These are phyloP conservation scores for Closterium sp. DNA, from an alignment of 139 green algal species.

Conservation along the genomic window DNA sequence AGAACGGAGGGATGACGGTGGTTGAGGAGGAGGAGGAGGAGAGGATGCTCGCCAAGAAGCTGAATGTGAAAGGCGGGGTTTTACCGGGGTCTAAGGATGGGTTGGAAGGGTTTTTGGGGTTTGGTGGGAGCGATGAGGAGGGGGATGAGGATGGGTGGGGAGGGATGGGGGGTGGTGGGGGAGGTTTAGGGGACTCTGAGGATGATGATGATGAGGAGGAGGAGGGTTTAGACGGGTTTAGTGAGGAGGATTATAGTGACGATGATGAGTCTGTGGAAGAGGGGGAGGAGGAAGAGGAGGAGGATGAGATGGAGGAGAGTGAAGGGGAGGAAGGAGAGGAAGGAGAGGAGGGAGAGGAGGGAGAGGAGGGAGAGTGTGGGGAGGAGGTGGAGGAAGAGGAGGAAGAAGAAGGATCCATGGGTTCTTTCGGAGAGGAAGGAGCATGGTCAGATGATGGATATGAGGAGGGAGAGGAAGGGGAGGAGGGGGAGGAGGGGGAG, in stretches of 20 bases:
- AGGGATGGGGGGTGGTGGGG: neutral
- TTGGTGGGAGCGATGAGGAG: neutral
- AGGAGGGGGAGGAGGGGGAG: constrained; percentile 11
- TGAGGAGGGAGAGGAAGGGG: constrained; percentile 13
- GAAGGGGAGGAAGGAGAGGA: constrained; percentile 22
- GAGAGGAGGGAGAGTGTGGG: constrained; percentile 11
- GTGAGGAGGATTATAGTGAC: constrained; percentile 3
- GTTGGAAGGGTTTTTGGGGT: constrained; percentile 9
- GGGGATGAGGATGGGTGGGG: neutral
- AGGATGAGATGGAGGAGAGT: neutral
- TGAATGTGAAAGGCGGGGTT: neutral
- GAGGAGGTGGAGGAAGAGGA: constrained; percentile 31
- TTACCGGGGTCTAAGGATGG: neutral
- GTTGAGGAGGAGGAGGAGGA: constrained; percentile 14
- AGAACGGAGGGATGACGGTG: constrained; percentile 6
- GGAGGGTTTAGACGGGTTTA: neutral
- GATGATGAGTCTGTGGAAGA: neutral
- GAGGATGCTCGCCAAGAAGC: neutral
- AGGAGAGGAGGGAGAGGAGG: neutral
- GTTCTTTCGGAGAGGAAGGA: constrained; percentile 9
- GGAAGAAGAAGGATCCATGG: neutral
- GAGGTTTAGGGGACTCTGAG: neutral
- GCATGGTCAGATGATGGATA: constrained; percentile 17
- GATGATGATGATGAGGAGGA: neutral
- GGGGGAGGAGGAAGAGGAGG: neutral